Conservation (phyloP, 2,329 filamentous ascomycete genomes). For the Zasmidium angulare region DNA sequence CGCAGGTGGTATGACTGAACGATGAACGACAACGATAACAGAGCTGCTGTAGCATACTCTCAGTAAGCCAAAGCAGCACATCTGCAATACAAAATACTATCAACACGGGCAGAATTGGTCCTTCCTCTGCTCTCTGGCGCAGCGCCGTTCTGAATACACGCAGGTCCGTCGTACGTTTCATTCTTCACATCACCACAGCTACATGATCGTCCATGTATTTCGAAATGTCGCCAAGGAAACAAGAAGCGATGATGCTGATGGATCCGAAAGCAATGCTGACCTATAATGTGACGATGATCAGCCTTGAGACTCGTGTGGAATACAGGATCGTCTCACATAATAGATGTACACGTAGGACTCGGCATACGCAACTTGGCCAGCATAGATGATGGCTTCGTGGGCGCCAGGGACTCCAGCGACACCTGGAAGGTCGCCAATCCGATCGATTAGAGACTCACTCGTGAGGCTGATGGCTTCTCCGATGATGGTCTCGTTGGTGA, state of each 20-base stretch:
- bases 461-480: slow-evolving; percentile 55
- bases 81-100: too few relatives aligned
- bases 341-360: slow-evolving; percentile 32
- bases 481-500: slow-evolving; percentile 46
- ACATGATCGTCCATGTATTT: slow-evolving; percentile 49
- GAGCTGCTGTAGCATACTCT: too few relatives aligned
- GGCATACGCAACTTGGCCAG: slow-evolving; percentile 30
- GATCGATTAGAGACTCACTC: slow-evolving; percentile 51
- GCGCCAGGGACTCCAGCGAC: slow-evolving; percentile 50
- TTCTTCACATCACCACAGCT: slow-evolving; percentile 24
- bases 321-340: slow-evolving; percentile 6
- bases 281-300: slow-evolving; percentile 32
- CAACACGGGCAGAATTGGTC: too few relatives aligned
- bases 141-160: too few relatives aligned
- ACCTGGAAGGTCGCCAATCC: slow-evolving; percentile 52
- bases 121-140: too few relatives aligned
- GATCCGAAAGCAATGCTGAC: slow-evolving; percentile 33
- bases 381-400: slow-evolving; percentile 25
- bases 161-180: neutral
- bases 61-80: too few relatives aligned
- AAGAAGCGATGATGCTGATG: slow-evolving; percentile 28
- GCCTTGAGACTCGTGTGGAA: slow-evolving; percentile 6
- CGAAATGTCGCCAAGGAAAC: slow-evolving; percentile 34
- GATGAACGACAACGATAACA: too few relatives aligned
- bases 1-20: too few relatives aligned